Base-by-base conservation (phyloP, 768 basidiomycete species). In the Hortiboletus campestris region DNA sequence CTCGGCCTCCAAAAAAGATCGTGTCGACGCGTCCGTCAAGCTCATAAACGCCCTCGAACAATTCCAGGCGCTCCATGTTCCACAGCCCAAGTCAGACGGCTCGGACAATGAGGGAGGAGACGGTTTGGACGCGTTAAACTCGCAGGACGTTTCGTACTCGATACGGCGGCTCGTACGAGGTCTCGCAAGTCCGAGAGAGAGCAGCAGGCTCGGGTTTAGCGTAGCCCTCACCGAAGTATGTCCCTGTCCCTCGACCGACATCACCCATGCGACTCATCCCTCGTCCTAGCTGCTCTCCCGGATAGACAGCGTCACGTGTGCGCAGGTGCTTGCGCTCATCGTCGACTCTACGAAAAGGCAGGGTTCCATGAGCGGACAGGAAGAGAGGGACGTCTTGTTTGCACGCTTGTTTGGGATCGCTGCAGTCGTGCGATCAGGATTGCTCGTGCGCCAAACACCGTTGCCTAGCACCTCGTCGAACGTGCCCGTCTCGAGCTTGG, bases 221-320 rank as follows among this genome's bases (percentile, higher is more conserved):
- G 96, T 99, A 42, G 94, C 94, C 32, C 76, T 99, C 61, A 94
- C 96, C 0, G 95, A 97, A 80, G 95, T 96, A 66, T 62, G 83
- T 53, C 32, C 39, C 35, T 28, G 40, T n/a, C 41, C 31, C 20
- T 32, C 43, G n/a, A 39, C 8, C 38, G 5, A 11, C 25, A 16
- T 32, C 22, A 20, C 43, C 47, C 44, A 56, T 40, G 48, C 52
- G 25, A 16, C 51, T 57, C 12, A 59, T 56, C 47, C 39, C 19
- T 16, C 20, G 4, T n/a, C 25, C 14, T 52, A 97, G 95, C 78
- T 97, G 12, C 75, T 97, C 34, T 86, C 88, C 34, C 80, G 89
- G 43, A 77, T 94, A 62, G 75, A 84, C 59, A 91, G 90, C 31
- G 79, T 97, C 45, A 85, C 90, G 14, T 86, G 88, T 65, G 67